These are phyloP conservation scores for Lactifluus piperatus DNA, from an alignment of 768 basidiomycete genomes.

Conservation along the genomic window DNA sequence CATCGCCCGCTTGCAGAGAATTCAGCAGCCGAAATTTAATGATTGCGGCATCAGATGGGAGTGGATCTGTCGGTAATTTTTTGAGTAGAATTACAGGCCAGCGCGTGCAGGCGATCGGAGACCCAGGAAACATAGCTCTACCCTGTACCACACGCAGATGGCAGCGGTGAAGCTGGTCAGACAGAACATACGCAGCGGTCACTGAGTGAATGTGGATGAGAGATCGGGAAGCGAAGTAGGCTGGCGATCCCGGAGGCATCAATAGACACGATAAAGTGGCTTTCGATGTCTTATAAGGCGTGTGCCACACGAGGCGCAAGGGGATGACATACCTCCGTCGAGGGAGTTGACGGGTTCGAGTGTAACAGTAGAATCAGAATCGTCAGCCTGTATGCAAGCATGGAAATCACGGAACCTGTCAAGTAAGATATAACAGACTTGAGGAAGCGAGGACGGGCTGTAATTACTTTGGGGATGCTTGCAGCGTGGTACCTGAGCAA, in stretches of 20 bases:
- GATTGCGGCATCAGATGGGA: conserved; percentile 4
- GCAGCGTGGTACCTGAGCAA: conserved; percentile 8
- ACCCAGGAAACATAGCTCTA: conserved; percentile 2
- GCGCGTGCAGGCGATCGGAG: conserved; percentile 11
- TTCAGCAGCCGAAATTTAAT: conserved; percentile 17
- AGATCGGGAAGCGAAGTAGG: conserved; percentile 12
- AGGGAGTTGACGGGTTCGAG: conserved; percentile 9
- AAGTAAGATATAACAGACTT: background rate
- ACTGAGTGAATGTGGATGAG: background rate
- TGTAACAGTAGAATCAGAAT: conserved; percentile 7
- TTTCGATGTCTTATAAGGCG: conserved; percentile 8
- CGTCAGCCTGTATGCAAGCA: background rate
- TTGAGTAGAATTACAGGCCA: background rate
- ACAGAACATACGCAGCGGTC: background rate
- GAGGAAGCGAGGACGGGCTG: conserved; percentile 4
- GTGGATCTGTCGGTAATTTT: background rate
- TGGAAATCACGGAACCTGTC: conserved; percentile 11
- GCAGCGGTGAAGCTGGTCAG: background rate
- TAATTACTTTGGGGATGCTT: conserved; percentile 7
- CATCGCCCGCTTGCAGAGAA: conserved; percentile 9
- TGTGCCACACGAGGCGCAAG: conserved; percentile 19
- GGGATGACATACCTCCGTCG: conserved; percentile 4
- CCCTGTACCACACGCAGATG: conserved; percentile 10
- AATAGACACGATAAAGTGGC: conserved; percentile 6
- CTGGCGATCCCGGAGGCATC: background rate